Percentiles rank a stretch among this genome's conserved stretches.
Conservation (phyloP, 2,329 filamentous ascomycete genomes). For the Tolypocladium capitatum region DNA sequence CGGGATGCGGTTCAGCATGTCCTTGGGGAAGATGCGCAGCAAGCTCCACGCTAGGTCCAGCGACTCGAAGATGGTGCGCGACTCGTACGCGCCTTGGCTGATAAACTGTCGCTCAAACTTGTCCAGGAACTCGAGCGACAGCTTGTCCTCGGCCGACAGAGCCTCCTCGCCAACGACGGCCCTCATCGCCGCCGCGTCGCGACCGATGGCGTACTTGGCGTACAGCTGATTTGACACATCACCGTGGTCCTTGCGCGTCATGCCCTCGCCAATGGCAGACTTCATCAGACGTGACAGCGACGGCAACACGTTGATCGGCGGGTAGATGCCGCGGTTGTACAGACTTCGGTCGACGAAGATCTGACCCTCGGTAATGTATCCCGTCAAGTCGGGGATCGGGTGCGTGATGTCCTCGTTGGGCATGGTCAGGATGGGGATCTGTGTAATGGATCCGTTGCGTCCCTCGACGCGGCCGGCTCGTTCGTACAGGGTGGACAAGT, state of each 20-base stretch:
- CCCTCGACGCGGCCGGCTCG: constrained; percentile 94
- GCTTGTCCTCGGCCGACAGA: constrained; percentile 87
- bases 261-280: constrained; percentile 94
- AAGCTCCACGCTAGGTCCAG: constrained; percentile 94
- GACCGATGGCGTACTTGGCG: constrained; percentile 97
- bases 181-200: constrained; percentile 98
- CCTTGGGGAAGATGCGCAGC: constrained; percentile 94
- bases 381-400: constrained; percentile 95
- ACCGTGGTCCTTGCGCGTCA: constrained; percentile 91
- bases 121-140: constrained; percentile 93
- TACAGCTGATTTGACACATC: constrained; percentile 99
- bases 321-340: constrained; percentile 94
- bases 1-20: constrained; percentile 89
- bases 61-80: constrained; percentile 81
- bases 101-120: constrained; percentile 98
- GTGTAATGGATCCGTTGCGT: constrained; percentile 95
- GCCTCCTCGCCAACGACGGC: constrained; percentile 98
- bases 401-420: constrained; percentile 99
- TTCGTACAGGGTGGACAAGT: constrained; percentile 99
- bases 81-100: constrained; percentile 81
- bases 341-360: constrained; percentile 94
- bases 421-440: constrained; percentile 98
- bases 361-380: constrained; percentile 98
- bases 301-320: constrained; percentile 95
- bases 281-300: constrained; percentile 99